phyloP scores from a whole-genome alignment of 768 basidiomycete species.

The Cystoderma amianthinum region DNA sequence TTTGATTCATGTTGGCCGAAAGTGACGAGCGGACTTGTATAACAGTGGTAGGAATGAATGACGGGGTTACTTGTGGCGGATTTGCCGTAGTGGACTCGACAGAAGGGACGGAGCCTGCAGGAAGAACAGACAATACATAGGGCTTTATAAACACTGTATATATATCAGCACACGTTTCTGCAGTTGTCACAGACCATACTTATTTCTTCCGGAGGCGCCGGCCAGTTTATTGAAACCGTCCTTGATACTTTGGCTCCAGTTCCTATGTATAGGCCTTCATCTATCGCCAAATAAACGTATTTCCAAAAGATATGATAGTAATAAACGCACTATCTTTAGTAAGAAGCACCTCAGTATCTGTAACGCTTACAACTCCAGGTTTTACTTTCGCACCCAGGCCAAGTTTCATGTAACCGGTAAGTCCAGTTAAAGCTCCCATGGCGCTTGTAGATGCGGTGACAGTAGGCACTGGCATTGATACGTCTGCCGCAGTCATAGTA shows the following conservation, averaged over 20 bases:
- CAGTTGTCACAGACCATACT: conserved; percentile 25
- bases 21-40: conserved; percentile 69
- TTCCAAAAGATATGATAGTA: not conserved
- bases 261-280: conserved; percentile 62
- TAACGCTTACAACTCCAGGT: conserved; percentile 49
- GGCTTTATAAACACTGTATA: conserved; percentile 62
- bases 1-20: conserved; percentile 55
- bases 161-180: not conserved
- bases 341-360: conserved; percentile 60
- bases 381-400: conserved; percentile 72
- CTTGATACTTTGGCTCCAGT: conserved; percentile 49
- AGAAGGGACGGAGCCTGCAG: conserved; percentile 50
- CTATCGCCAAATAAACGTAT: conserved; percentile 25
- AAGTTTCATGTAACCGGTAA: conserved; percentile 82
- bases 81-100: conserved; percentile 13
- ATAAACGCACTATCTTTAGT: conserved; percentile 67
- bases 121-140: conserved; percentile 71
- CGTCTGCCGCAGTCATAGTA: conserved; percentile 48
- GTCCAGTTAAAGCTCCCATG: conserved; percentile 71
- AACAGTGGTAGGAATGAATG: conserved; percentile 47
- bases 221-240: conserved; percentile 56
- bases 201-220: conserved; percentile 76
- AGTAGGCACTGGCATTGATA: conserved; percentile 32
- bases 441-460: conserved; percentile 38
- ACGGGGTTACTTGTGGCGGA: conserved; percentile 18